Base-by-base conservation (phyloP, 129 eudicot species). In the Gnaphalium uliginosum region DNA sequence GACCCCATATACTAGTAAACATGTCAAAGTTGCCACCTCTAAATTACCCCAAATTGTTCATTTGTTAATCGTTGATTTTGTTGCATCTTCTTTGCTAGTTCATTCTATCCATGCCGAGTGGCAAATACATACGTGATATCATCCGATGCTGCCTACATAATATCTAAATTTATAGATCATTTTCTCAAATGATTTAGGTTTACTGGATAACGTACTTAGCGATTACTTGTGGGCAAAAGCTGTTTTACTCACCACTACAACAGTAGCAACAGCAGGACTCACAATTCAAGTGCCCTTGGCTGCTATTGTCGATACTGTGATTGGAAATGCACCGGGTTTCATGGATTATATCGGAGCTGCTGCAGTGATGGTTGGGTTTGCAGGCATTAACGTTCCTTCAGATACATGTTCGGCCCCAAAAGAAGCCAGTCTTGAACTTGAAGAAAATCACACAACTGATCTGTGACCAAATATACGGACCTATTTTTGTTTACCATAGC, bases 151-250 rank as follows among this genome's bases (percentile, higher is more conserved):
- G 11, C 41, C 41, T n/a, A 15, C 43, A 15, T 15, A 35, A 14
- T 11, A 63, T 4, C 18, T 58, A 66, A 14, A 13, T 22, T 13
- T 43, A 21, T 5, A 9, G 43, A 74, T 60, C 3, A 22, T 39
- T 41, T 25, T 66, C 9, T 10, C 48, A 3, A 29, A 69, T 54
- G 58, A 21, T 78, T 39, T 74, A 94, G 98, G 99, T 77, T 82
- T 94, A 81, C 73, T 94, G 81, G 99, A 94, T 82, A 94, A 94
- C 39, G 99, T 89, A 71, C 85, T 91, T 66, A 94, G 99, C 18
- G 99, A 94, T 71, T 94, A 90, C 78, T 72, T 94, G 18, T 94
- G 99, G 99, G 97, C 96, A 77, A 94, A 90, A 83, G 99, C 99
- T 26, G 97, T 94, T 73, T 87, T 90, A 79, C 90, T 94, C 8